Conservation (phyloP, 2,329 filamentous ascomycete genomes). For the Aspergillus proliferans region DNA sequence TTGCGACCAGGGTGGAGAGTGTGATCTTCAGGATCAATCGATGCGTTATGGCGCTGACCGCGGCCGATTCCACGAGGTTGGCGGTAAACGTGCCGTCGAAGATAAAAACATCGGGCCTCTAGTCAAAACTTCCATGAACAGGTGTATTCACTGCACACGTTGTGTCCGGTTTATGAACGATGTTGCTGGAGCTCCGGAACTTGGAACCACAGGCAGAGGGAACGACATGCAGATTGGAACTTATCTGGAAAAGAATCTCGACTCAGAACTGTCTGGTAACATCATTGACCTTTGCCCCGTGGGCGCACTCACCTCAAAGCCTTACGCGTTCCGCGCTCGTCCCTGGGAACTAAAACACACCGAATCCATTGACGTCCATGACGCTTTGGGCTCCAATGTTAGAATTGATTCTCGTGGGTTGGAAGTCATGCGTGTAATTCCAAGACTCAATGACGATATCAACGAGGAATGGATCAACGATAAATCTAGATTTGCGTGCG, state of each 20-base stretch:
- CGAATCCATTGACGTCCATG: slow-evolving; percentile 90
- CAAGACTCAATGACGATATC: slow-evolving; percentile 91
- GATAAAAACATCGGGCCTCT: slow-evolving; percentile 98
- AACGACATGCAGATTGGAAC: slow-evolving; percentile 98
- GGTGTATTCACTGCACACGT: slow-evolving; percentile 97
- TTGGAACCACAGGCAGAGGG: slow-evolving; percentile 89
- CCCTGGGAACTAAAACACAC: slow-evolving; percentile 97
- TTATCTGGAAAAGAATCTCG: slow-evolving; percentile 88
- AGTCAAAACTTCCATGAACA: slow-evolving; percentile 99
- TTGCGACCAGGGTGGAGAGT: slow-evolving; percentile 98
- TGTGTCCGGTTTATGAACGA: slow-evolving; percentile 98
- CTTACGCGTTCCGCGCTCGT: slow-evolving; percentile 92
- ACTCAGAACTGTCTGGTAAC: slow-evolving; percentile 92
- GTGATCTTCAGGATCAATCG: slow-evolving; percentile 97
- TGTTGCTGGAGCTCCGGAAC: slow-evolving; percentile 87
- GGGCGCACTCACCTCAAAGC: slow-evolving; percentile 92
- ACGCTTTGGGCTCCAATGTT: slow-evolving; percentile 90
- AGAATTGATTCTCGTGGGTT: slow-evolving; percentile 87
- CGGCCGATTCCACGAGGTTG: slow-evolving; percentile 92
- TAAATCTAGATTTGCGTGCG: slow-evolving; percentile 93
- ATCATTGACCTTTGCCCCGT: slow-evolving; percentile 98
- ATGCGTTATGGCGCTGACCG: slow-evolving; percentile 97
- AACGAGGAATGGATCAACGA: slow-evolving; percentile 99
- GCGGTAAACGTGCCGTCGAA: slow-evolving; percentile 94
- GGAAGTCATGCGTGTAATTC: slow-evolving; percentile 91